Evolutionary conservation across 352 stramenopile species (phyloP).

Genomic region (Phytophthora multivora): DNA sequence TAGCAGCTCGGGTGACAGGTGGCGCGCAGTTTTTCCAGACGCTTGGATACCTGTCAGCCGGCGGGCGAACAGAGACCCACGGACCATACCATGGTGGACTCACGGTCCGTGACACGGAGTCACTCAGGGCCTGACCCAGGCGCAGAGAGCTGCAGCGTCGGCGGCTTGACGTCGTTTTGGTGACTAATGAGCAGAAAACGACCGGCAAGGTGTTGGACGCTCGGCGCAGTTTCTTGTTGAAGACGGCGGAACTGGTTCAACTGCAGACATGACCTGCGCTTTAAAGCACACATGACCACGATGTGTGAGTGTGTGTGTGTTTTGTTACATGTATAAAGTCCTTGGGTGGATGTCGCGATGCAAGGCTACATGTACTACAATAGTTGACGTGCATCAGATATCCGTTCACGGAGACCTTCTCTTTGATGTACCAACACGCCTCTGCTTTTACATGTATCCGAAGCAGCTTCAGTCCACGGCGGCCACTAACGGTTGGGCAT

Average conservation of each 20-base stretch:
- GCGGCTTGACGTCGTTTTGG: constrained; percentile 4
- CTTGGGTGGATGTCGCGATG: neutral
- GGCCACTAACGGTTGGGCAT: neutral
- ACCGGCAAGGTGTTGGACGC: constrained; percentile 4
- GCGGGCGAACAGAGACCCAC: constrained; percentile 3
- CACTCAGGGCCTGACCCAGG: too few relatives aligned
- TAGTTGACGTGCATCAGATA: neutral
- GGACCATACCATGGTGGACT: neutral
- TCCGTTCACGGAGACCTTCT: neutral
- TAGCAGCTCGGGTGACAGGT: constrained; percentile 13
- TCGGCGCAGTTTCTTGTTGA: constrained; percentile 24
- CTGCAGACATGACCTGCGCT: neutral
- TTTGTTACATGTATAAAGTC: too few relatives aligned
- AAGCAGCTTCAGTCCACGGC: neutral
- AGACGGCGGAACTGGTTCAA: neutral
- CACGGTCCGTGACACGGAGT: too few relatives aligned
- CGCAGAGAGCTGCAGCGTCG: neutral
- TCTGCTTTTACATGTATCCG: constrained; percentile 25
- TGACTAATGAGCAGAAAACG: constrained; percentile 20
- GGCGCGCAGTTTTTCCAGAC: constrained; percentile 22
- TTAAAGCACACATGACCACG: neutral
- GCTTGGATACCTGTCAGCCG: constrained; percentile 28
- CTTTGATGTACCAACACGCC: constrained; percentile 11
- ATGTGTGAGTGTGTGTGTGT: neutral
- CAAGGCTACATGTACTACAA: neutral